Percentiles rank a stretch among this genome's conserved stretches.
These are phyloP conservation scores for Lanmaoa rubissima DNA, from an alignment of 768 basidiomycete genomes.

Conservation along the genomic window DNA sequence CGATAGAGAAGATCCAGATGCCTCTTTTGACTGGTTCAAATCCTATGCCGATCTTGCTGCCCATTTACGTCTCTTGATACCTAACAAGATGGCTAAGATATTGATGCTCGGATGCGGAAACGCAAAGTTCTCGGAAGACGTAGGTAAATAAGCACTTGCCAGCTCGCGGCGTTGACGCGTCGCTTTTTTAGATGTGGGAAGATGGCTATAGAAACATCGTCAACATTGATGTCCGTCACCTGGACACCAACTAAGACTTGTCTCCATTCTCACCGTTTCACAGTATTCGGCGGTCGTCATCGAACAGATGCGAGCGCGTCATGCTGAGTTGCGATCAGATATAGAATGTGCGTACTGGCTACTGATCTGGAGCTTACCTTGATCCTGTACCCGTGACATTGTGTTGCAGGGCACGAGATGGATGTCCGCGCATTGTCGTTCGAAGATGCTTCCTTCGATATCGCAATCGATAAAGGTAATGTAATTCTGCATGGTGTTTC, in stretches of 20 bases:
- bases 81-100: constrained; percentile 57
- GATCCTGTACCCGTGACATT: neutral
- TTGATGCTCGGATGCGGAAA: constrained; percentile 86
- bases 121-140: constrained; percentile 76
- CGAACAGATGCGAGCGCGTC: constrained; percentile 64
- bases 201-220: constrained; percentile 80
- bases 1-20: constrained; percentile 55
- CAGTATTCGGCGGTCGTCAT: constrained; percentile 78
- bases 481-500: neutral
- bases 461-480: constrained; percentile 81
- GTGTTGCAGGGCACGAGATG: constrained; percentile 71
- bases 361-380: neutral
- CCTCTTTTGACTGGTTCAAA: constrained; percentile 85
- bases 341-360: constrained; percentile 61
- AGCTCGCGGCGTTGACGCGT: constrained; percentile 1
- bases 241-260: neutral
- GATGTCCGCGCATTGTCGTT: constrained; percentile 72
- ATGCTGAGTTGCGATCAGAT: constrained; percentile 48
- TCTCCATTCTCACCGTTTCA: neutral
- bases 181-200: constrained; percentile 73
- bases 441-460: constrained; percentile 58
- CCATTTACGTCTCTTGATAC: constrained; percentile 59
- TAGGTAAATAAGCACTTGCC: constrained; percentile 22
- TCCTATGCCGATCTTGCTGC: constrained; percentile 70
- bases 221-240: constrained; percentile 64